phyloP scores from a whole-genome alignment of 768 basidiomycete genomes.

The Russula sp. region DNA sequence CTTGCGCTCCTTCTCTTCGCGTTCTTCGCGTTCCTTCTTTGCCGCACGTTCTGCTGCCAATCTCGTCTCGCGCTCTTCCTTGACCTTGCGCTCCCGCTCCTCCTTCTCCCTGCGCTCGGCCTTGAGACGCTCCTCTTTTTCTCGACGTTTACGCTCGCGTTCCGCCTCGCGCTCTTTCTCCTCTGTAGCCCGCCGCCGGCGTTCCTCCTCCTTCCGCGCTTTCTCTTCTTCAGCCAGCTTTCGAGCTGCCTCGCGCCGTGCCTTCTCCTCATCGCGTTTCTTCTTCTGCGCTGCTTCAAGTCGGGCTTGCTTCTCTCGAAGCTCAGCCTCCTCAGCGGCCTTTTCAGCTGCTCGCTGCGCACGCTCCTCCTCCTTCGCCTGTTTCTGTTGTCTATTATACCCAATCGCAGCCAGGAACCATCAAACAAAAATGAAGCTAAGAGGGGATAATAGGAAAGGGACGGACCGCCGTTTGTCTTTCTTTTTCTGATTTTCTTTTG shows the following conservation, averaged over 20 bases:
- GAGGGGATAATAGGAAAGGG: slow-evolving; percentile 12
- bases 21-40: slow-evolving; percentile 60
- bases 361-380: slow-evolving; percentile 88
- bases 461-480: slow-evolving; percentile 95
- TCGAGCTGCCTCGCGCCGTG: slow-evolving; percentile 68
- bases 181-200: slow-evolving; percentile 68
- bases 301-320: slow-evolving; percentile 70
- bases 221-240: slow-evolving; percentile 82
- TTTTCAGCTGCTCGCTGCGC: slow-evolving; percentile 80
- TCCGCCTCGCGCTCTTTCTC: slow-evolving; percentile 80
- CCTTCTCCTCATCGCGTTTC: slow-evolving; percentile 85
- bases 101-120: slow-evolving; percentile 54
- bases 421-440: slow-evolving; percentile 18
- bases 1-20: slow-evolving; percentile 37
- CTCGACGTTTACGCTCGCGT: slow-evolving; percentile 67
- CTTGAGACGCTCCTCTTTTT: slow-evolving; percentile 63
- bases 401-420: slow-evolving; percentile 3
- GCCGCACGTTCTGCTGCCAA: slow-evolving; percentile 52
- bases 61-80: slow-evolving; percentile 62
- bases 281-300: slow-evolving; percentile 78
- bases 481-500: slow-evolving; percentile 95
- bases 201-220: slow-evolving; percentile 79
- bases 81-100: slow-evolving; percentile 60
- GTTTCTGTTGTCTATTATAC: slow-evolving; percentile 73
- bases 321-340: slow-evolving; percentile 79